Percentiles rank a stretch among this genome's conserved stretches.
Conservation (phyloP, 495 filamentous ascomycete genomes). For the Apiosordaria backusii region DNA sequence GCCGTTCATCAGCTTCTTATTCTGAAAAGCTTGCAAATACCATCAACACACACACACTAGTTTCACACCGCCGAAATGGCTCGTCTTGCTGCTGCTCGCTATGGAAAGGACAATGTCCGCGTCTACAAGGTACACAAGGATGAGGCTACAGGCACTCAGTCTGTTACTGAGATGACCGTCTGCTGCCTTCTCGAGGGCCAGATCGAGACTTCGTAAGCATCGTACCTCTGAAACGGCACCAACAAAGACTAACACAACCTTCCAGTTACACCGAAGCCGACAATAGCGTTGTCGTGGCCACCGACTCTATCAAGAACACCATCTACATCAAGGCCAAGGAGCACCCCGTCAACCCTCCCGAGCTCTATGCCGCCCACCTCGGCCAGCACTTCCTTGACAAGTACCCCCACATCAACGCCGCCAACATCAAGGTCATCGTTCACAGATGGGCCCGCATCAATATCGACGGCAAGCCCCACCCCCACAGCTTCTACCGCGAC, state of each 20-base stretch:
- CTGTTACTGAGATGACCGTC: slow-evolving; percentile 92
- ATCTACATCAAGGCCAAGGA: slow-evolving; percentile 92
- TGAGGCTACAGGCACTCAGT: slow-evolving; percentile 68
- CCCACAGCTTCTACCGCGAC: slow-evolving; percentile 93
- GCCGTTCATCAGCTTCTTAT: slow-evolving; percentile 1
- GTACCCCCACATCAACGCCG: slow-evolving; percentile 81
- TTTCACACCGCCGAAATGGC: slow-evolving; percentile 42
- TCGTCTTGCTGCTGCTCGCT: slow-evolving; percentile 68
- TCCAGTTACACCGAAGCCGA: slow-evolving; percentile 84
- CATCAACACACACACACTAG: neutral
- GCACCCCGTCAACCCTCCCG: slow-evolving; percentile 86
- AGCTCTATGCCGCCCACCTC: slow-evolving; percentile 82
- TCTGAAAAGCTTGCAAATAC: neutral
- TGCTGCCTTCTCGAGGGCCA: slow-evolving; percentile 85
- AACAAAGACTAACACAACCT: slow-evolving; percentile 14
- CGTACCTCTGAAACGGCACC: neutral
- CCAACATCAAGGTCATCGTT: slow-evolving; percentile 73
- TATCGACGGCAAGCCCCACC: slow-evolving; percentile 85
- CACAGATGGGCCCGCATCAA: slow-evolving; percentile 91
- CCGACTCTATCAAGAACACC: slow-evolving; percentile 97
- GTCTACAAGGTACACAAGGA: slow-evolving; percentile 89
- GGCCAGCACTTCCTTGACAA: slow-evolving; percentile 82
- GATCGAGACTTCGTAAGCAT: slow-evolving; percentile 76
- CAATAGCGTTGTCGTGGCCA: slow-evolving; percentile 93
- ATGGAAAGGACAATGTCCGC: slow-evolving; percentile 97